phyloP scores from a whole-genome alignment of 2,329 filamentous ascomycete genomes.

The Cladorrhinum sp. region DNA sequence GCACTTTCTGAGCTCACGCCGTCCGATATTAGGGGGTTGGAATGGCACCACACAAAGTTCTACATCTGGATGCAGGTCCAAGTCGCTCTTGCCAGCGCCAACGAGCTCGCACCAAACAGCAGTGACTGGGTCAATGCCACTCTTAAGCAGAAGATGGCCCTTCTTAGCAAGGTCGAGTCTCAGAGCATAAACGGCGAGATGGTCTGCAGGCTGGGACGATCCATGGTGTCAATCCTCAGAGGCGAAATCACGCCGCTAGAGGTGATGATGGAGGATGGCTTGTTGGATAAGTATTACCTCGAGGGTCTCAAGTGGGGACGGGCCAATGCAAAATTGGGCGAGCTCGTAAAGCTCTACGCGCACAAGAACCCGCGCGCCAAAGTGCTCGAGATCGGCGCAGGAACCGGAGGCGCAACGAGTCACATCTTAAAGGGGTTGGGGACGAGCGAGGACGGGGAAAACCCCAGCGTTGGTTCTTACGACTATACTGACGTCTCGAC shows the following conservation, averaged over 20 bases:
- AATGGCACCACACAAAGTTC: slow-evolving; percentile 26
- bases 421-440: slow-evolving; percentile 30
- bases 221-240: slow-evolving; percentile 33
- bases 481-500: slow-evolving; percentile 28
- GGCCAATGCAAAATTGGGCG: slow-evolving; percentile 27
- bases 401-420: slow-evolving; percentile 41
- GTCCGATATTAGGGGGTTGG: slow-evolving; percentile 18
- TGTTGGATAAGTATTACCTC: slow-evolving; percentile 36
- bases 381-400: slow-evolving; percentile 43
- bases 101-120: slow-evolving; percentile 21
- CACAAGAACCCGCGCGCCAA: slow-evolving; percentile 27
- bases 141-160: slow-evolving; percentile 6
- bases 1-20: slow-evolving; percentile 18
- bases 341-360: slow-evolving; percentile 21
- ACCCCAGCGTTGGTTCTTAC: slow-evolving; percentile 17
- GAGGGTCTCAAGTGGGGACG: slow-evolving; percentile 25
- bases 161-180: slow-evolving; percentile 19
- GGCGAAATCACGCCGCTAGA: slow-evolving; percentile 34
- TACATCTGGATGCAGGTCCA: slow-evolving; percentile 27
- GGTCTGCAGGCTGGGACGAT: slow-evolving; percentile 30
- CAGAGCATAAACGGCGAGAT: slow-evolving; percentile 32
- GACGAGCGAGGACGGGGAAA: background rate
- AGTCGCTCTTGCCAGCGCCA: slow-evolving; percentile 21
- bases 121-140: slow-evolving; percentile 11
- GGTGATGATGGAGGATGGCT: slow-evolving; percentile 33